Percentiles rank a stretch among this genome's conserved stretches.
phyloP scores from a whole-genome alignment of 2,329 filamentous ascomycete genomes.

The Microsporum audouinii region DNA sequence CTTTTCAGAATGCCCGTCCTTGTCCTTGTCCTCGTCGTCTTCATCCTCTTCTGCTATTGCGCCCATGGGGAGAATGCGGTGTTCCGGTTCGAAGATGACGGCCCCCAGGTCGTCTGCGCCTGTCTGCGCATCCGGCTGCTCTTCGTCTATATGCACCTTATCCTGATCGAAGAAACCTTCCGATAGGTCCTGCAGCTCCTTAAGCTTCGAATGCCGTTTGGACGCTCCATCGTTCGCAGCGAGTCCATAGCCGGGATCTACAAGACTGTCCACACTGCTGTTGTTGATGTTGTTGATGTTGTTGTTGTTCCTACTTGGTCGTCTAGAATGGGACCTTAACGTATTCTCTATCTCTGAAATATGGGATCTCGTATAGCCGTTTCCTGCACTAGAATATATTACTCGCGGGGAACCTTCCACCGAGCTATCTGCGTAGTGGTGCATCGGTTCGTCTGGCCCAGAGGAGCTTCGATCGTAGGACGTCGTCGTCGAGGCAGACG shows the following conservation, averaged over 20 bases:
- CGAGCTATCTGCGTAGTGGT: background rate
- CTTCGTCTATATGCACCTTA: background rate
- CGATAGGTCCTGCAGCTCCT: background rate
- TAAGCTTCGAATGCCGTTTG: conserved; percentile 1
- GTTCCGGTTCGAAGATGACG: conserved; percentile 6
- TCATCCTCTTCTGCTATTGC: conserved; percentile 26
- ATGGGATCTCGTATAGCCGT: background rate
- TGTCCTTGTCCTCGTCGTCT: conserved; percentile 16
- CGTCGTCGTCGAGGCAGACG: background rate
- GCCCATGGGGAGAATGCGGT: conserved; percentile 23
- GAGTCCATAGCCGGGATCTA: background rate
- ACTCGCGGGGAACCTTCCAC: background rate
- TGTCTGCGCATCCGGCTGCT: background rate
- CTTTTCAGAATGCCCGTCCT: background rate
- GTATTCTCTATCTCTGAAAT: background rate
- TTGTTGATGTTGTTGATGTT: background rate
- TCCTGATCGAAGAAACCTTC: background rate
- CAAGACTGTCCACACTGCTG: background rate
- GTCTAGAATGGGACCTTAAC: background rate
- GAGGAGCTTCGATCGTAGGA: background rate
- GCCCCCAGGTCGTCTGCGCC: background rate
- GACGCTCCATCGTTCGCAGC: background rate
- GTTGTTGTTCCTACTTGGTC: background rate
- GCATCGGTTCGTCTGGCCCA: background rate
- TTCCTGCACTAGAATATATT: background rate